These are phyloP conservation scores for Saturnispora sekii DNA, from an alignment of 805 yeast genomes.

Conservation along the genomic window DNA sequence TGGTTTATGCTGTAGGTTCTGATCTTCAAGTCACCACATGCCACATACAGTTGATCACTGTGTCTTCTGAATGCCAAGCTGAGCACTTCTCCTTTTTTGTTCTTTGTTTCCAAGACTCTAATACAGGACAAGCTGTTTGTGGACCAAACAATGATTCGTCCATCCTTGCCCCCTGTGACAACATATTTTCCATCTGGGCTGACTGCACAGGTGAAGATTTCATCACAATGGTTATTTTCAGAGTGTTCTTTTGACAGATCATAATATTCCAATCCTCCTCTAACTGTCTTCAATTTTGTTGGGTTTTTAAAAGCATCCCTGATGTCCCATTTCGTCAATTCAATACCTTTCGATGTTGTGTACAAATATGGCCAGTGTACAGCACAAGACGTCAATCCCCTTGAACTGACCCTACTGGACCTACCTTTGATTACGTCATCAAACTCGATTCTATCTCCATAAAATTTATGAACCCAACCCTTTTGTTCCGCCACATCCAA, in stretches of 20 bases:
- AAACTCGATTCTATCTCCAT: conserved; percentile 40
- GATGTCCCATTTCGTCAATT: conserved; percentile 72
- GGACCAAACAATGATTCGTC: conserved; percentile 77
- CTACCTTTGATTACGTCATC: conserved; percentile 34
- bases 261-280: conserved; percentile 47
- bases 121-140: conserved; percentile 66
- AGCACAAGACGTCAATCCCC: conserved; percentile 47
- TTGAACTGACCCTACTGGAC: conserved; percentile 44
- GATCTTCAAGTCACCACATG: conserved; percentile 86
- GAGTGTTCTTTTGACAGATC: conserved; percentile 39
- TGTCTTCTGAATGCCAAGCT: conserved; percentile 70
- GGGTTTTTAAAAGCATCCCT: conserved; percentile 49
- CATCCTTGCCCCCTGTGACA: conserved; percentile 86
- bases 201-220: conserved; percentile 69
- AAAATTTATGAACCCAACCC: conserved; percentile 68
- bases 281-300: conserved; percentile 48
- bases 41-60: conserved; percentile 79
- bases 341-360: conserved; percentile 75
- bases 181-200: conserved; percentile 81
- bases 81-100: conserved; percentile 60
- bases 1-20: conserved; percentile 82
- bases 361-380: conserved; percentile 53
- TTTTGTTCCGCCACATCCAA: conserved; percentile 85
- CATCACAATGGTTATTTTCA: conserved; percentile 66
- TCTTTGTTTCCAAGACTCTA: conserved; percentile 67